Percentiles rank a stretch among this genome's conserved stretches.
These are phyloP conservation scores for Diaporthe sp. DNA, from an alignment of 2,329 filamentous ascomycete species.

Conservation along the genomic window DNA sequence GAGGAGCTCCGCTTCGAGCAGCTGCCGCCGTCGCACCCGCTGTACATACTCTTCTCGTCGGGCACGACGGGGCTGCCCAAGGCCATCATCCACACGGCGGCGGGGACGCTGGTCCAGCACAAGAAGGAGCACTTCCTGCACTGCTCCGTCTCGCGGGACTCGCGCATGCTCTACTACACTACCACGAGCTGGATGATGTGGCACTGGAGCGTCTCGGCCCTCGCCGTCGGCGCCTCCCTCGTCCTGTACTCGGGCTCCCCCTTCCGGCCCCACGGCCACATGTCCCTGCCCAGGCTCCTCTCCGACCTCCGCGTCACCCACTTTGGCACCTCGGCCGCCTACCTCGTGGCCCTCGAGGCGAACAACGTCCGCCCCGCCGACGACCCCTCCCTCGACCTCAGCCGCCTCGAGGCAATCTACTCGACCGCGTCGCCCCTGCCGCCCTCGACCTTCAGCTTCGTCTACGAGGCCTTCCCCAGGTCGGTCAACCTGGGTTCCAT, in stretches of 20 bases:
- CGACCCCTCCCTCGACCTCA: slow-evolving; percentile 69
- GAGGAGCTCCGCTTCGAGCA: slow-evolving; percentile 77
- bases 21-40: slow-evolving; percentile 85
- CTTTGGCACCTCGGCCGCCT: slow-evolving; percentile 95
- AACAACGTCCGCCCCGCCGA: slow-evolving; percentile 73
- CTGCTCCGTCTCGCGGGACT: slow-evolving; percentile 79
- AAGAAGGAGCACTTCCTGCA: slow-evolving; percentile 97
- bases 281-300: slow-evolving; percentile 86
- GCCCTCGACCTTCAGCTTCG: slow-evolving; percentile 91
- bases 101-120: slow-evolving; percentile 93
- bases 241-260: slow-evolving; percentile 94
- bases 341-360: slow-evolving; percentile 90
- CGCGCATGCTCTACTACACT: slow-evolving; percentile 91
- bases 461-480: slow-evolving; percentile 85
- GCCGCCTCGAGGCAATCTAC: slow-evolving; percentile 85
- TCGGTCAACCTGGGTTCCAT: slow-evolving; percentile 92
- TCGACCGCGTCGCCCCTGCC: slow-evolving; percentile 93
- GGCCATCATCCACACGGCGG: slow-evolving; percentile 91
- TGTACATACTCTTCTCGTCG: slow-evolving; percentile 94
- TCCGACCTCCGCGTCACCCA: slow-evolving; percentile 87
- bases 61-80: slow-evolving; percentile 92
- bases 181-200: slow-evolving; percentile 99
- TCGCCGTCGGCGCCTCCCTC: slow-evolving; percentile 85
- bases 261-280: slow-evolving; percentile 82
- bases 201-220: slow-evolving; percentile 93